Conservation (phyloP, 192 early-diverging fungal species). For the Helicostylum pulchrum region DNA sequence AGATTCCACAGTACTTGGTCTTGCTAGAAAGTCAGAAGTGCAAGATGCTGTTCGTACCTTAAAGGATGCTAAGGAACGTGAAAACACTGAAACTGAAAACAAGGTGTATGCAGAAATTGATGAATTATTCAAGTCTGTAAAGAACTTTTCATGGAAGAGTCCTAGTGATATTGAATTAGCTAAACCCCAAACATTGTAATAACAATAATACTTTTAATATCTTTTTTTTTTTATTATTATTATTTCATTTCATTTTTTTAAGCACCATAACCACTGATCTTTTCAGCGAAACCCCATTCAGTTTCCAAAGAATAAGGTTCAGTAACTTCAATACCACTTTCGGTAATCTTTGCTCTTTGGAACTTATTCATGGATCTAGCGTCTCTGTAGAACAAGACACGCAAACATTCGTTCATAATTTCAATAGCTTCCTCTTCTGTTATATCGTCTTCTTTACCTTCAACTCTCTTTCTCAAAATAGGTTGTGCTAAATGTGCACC, state of each 20-base stretch:
- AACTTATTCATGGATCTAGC: constrained; percentile 90
- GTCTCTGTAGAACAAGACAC: constrained; percentile 94
- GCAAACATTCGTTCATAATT: constrained; percentile 86
- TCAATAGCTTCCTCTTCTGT: constrained; percentile 87
- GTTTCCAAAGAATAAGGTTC: constrained; percentile 84
- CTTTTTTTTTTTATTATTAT: too few relatives aligned
- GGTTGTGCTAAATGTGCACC: constrained; percentile 89
- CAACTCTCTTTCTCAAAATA: constrained; percentile 86
- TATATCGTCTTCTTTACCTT: constrained; percentile 80
- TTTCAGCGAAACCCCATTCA: constrained; percentile 91
- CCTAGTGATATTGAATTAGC: constrained; percentile 31
- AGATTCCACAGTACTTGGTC: constrained; percentile 48
- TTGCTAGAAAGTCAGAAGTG: constrained; percentile 45
- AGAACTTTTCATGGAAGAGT: constrained; percentile 46
- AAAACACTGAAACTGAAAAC: constrained; percentile 26
- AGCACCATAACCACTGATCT: constrained; percentile 71
- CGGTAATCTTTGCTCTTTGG: constrained; percentile 88
- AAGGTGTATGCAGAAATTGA: constrained; percentile 32
- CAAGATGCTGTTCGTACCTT: constrained; percentile 39
- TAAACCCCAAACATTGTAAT: too few relatives aligned
- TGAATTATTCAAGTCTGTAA: constrained; percentile 34
- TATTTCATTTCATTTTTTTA: constrained; percentile 26
- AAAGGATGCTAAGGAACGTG: constrained; percentile 28
- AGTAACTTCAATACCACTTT: constrained; percentile 75
- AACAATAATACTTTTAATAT: too few relatives aligned